Evolutionary conservation across 805 yeast genomes (phyloP).

Genomic region (Candida maltosa): DNA sequence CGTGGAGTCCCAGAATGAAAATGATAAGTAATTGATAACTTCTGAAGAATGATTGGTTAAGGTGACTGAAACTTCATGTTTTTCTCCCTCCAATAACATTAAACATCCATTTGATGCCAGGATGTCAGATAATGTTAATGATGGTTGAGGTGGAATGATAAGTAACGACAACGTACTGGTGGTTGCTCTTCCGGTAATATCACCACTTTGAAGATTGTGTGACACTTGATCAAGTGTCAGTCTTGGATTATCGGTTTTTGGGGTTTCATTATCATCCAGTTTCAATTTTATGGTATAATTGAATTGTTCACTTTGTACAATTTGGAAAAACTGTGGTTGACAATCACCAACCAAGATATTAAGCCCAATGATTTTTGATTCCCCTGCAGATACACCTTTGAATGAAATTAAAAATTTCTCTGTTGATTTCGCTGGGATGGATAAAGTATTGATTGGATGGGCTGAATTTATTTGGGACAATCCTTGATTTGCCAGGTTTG

Average conservation of each 20-base stretch:
- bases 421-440: slow-evolving; percentile 24
- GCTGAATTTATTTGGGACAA: neutral
- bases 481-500: neutral
- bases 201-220: slow-evolving; percentile 23
- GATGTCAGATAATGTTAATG: slow-evolving; percentile 47
- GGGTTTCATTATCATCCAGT: neutral
- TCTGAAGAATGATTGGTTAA: slow-evolving; percentile 60
- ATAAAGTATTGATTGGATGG: slow-evolving; percentile 6
- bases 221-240: slow-evolving; percentile 11
- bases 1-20: slow-evolving; percentile 71
- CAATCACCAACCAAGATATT: slow-evolving; percentile 51
- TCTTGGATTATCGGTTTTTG: neutral
- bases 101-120: slow-evolving; percentile 63
- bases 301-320: slow-evolving; percentile 19
- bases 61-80: slow-evolving; percentile 43
- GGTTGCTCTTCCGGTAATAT: slow-evolving; percentile 14
- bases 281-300: slow-evolving; percentile 1
- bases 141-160: slow-evolving; percentile 55
- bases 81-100: slow-evolving; percentile 80
- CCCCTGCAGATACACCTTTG: slow-evolving; percentile 49
- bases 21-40: slow-evolving; percentile 52
- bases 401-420: slow-evolving; percentile 43
- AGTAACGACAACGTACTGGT: slow-evolving; percentile 22
- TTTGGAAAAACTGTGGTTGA: slow-evolving; percentile 39
- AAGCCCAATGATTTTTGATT: slow-evolving; percentile 48